These are phyloP conservation scores for Sordariomycetes sp. DNA, from an alignment of 2,329 filamentous ascomycete species.

Conservation along the genomic window DNA sequence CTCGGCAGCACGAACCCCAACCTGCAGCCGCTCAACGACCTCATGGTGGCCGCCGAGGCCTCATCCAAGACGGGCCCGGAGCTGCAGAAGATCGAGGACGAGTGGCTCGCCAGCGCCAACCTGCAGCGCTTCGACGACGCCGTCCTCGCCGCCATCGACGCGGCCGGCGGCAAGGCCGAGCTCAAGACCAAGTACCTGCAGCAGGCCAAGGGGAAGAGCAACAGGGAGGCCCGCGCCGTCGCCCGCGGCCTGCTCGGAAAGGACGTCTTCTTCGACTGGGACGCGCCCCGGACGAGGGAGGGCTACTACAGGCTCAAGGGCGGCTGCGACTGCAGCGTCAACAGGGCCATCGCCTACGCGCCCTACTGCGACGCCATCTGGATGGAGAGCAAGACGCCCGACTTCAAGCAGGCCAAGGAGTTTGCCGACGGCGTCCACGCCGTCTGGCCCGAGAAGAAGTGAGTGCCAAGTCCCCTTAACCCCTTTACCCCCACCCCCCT, in stretches of 20 bases:
- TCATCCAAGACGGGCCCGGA: constrained; percentile 71
- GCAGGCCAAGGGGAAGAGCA: constrained; percentile 73
- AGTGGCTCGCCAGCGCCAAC: constrained; percentile 69
- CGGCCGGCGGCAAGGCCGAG: constrained; percentile 59
- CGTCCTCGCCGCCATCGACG: constrained; percentile 72
- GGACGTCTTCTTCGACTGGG: constrained; percentile 92
- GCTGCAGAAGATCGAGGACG: constrained; percentile 86
- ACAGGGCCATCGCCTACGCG: constrained; percentile 83
- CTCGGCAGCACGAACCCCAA: constrained; percentile 78
- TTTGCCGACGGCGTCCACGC: constrained; percentile 92
- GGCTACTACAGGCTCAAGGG: constrained; percentile 92
- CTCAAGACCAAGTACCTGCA: constrained; percentile 59
- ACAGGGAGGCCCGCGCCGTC: constrained; percentile 69
- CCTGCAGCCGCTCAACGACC: constrained; percentile 76
- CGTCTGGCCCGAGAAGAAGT: constrained; percentile 95
- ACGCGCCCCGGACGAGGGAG: constrained; percentile 83
- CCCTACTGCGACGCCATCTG: constrained; percentile 95
- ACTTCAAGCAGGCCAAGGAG: constrained; percentile 82
- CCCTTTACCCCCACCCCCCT: constrained; percentile 2
- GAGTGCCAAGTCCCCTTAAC: no score
- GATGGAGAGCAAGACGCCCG: constrained; percentile 98
- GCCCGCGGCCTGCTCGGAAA: constrained; percentile 68
- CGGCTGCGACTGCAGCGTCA: constrained; percentile 83
- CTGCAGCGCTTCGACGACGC: constrained; percentile 89
- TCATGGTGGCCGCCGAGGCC: constrained; percentile 80